Percentiles rank a stretch among this genome's conserved stretches.
Conservation (phyloP, 108 stramenopile genomes). For the Discostella stelligeroides region DNA sequence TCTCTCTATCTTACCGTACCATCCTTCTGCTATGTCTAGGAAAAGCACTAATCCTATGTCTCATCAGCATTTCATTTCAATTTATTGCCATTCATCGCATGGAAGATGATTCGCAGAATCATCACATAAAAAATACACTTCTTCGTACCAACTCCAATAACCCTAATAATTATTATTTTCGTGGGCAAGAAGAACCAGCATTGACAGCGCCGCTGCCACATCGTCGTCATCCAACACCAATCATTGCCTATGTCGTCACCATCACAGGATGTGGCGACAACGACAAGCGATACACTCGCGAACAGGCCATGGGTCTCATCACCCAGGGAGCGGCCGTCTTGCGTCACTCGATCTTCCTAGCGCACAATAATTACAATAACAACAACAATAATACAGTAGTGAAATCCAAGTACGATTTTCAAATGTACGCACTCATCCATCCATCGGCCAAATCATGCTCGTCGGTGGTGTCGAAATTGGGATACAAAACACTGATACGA, state of each 20-base stretch:
- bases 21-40: conserved; percentile 17
- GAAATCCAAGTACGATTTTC: conserved; percentile 53
- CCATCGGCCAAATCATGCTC: conserved; percentile 54
- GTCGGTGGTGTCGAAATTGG: conserved; percentile 33
- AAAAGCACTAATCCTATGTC: conserved; percentile 6
- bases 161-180: too few species aligned
- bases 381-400: not conserved
- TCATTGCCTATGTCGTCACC: conserved; percentile 74
- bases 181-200: too few species aligned
- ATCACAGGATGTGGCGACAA: conserved; percentile 63
- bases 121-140: too few species aligned
- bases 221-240: too few species aligned
- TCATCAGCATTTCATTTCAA: conserved; percentile 23
- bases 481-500: conserved; percentile 53
- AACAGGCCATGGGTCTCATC: conserved; percentile 33
- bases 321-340: conserved; percentile 67
- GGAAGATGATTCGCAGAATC: conserved; percentile 20
- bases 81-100: conserved; percentile 28
- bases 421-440: conserved; percentile 70
- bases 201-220: too few species aligned
- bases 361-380: conserved; percentile 22
- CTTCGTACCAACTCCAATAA: too few species aligned
- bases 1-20: conserved; percentile 12
- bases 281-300: conserved; percentile 24
- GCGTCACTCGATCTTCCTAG: conserved; percentile 60